These are phyloP conservation scores for Aegilops sharonensis DNA, from an alignment of 176 grass and related monocot genomes.

Conservation along the genomic window DNA sequence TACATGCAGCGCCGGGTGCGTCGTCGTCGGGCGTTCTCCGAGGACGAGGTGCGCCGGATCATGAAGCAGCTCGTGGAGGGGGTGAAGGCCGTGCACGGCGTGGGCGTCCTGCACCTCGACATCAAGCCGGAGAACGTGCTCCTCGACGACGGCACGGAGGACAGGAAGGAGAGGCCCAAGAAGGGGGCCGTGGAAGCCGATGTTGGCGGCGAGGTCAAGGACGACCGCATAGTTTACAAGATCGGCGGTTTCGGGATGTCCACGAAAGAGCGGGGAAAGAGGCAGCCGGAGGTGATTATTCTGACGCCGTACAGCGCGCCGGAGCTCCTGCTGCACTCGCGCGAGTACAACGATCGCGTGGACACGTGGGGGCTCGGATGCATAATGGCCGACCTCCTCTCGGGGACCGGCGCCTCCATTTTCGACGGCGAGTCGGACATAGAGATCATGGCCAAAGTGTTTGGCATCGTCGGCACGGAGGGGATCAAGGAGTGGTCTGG, in stretches of 20 bases:
- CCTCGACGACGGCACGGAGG: not conserved
- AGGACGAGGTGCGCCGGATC: not conserved
- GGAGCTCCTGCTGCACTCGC: not conserved
- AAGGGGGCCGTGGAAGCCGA: not conserved
- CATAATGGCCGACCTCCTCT: not conserved
- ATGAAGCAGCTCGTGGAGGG: not conserved
- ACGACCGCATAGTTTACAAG: not conserved
- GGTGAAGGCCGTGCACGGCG: not conserved
- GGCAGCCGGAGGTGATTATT: not conserved
- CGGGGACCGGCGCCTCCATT: not conserved
- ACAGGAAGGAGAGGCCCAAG: not conserved
- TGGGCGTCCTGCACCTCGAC: not conserved
- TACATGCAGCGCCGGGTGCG: not conserved
- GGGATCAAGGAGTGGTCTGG: not conserved
- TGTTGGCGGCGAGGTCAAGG: not conserved
- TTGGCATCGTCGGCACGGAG: not conserved
- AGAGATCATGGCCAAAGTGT: not conserved
- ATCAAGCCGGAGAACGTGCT: constrained; percentile 1
- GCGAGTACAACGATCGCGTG: not conserved
- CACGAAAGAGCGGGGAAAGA: not conserved
- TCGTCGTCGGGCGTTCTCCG: not conserved
- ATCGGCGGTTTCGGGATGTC: not conserved
- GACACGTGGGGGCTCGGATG: constrained; percentile 1
- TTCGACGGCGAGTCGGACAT: not conserved
- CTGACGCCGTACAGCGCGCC: not conserved